Evolutionary conservation across 164 flowering plant genomes (phyloP).

Genomic region (Magnolia changhungtana): DNA sequence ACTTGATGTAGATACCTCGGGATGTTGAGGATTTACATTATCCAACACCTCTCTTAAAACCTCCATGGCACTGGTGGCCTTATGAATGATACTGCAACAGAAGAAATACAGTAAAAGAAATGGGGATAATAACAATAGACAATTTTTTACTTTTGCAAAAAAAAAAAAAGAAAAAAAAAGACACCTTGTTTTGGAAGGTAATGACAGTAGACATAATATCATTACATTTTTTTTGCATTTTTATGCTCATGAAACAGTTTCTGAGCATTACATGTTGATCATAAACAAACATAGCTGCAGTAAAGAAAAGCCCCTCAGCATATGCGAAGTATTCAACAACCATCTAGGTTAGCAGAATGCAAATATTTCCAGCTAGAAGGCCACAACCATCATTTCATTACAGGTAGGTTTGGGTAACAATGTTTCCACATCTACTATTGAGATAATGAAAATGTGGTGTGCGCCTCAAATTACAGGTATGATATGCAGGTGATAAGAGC

Average conservation of each 20-base stretch:
- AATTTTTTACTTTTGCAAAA: neutral
- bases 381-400: no score
- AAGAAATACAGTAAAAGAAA: neutral
- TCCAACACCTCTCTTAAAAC: slow-evolving; percentile 86
- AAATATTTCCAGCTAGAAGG: neutral
- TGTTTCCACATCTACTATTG: neutral
- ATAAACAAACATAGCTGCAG: neutral
- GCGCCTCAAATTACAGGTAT: neutral
- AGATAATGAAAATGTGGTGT: neutral
- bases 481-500: no score
- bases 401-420: no score
- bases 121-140: neutral
- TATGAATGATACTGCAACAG: slow-evolving; percentile 68
- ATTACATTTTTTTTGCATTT: neutral
- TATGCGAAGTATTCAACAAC: neutral
- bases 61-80: slow-evolving; percentile 75
- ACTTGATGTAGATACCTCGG: slow-evolving; percentile 53
- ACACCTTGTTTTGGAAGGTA: no score
- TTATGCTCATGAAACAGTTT: neutral
- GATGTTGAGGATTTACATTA: slow-evolving; percentile 60
- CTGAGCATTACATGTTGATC: neutral
- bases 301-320: neutral
- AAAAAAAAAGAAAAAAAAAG: no score
- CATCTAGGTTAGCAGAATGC: neutral
- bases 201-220: no score